Evolutionary conservation across 208 protist genomes (phyloP), one percentile per base, ranked within the genome.

Genomic region (Wallacemonas collosoma): DNA sequence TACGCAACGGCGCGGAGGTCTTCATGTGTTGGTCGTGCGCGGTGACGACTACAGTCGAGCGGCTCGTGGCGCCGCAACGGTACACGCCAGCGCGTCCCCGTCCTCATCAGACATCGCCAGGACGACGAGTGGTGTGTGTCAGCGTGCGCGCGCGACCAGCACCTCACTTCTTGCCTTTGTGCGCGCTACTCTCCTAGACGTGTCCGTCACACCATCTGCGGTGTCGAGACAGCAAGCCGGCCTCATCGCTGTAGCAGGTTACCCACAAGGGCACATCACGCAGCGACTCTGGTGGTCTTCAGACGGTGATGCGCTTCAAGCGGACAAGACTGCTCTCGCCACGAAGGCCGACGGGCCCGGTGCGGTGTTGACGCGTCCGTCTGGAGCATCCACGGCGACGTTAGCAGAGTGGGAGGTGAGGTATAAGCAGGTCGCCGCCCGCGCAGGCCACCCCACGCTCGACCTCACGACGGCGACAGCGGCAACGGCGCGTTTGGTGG

Each of bases 241-340:
- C n/a, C 3, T 45, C 17, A 12, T 82, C 11, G 69, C 50, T 2
- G 73, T 82, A 26, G 77, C 72, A 6, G 81, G 81, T n/a, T 86
- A 86, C 77, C 74, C 81, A n/a, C 81, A 86, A 26, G 81, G 81
- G 0, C 77, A 86, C 53, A 75, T 75, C 14, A 71, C 76, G 8
- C 70, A 82, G 4, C 73, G 81, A 14, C n/a, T 11, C 1, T 86
- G 81, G 81, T 9, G 61, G 17, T 14, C 2, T 17, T 0, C 26
- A 26, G 26, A 26, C 26, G 26, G 26, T 26, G 26, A 26, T 26
- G 26, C 26, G 26, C 26, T 26, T 26, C 26, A 26, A 26, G 26
- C 26, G 26, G 26, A 26, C 26, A 0, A 26, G 26, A 26, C 26
- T 26, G 26, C 26, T 26, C 26, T 26, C 26, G 26, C 26, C 26